These are phyloP conservation scores for Scheffersomyces insectosa DNA, from an alignment of 1,139 yeast genomes.

Conservation along the genomic window DNA sequence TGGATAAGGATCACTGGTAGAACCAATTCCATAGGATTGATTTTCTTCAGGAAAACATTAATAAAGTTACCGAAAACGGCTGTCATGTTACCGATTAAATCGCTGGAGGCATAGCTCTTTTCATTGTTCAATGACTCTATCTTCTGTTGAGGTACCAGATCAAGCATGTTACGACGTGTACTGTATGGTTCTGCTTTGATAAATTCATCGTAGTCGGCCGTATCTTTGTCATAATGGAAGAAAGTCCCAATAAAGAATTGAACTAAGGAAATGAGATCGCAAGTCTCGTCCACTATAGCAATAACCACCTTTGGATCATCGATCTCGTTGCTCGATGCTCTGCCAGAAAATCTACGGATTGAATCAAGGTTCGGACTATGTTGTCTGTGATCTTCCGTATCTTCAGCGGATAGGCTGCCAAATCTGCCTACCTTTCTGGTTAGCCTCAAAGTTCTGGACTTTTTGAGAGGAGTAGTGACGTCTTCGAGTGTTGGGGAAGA, in stretches of 20 bases:
- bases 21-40: constrained; percentile 39
- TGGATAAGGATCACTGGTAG: constrained; percentile 39
- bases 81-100: constrained; percentile 52
- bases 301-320: constrained; percentile 47
- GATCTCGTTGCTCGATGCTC: constrained; percentile 24
- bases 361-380: constrained; percentile 11
- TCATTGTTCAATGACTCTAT: constrained; percentile 13
- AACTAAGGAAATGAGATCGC: constrained; percentile 42
- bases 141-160: constrained; percentile 19
- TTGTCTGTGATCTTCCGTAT: constrained; percentile 7
- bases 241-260: constrained; percentile 66
- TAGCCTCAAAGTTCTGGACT: constrained; percentile 35
- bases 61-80: constrained; percentile 54
- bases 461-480: constrained; percentile 21
- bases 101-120: constrained; percentile 48
- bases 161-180: constrained; percentile 30
- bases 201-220: constrained; percentile 49
- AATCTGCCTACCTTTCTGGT: constrained; percentile 25
- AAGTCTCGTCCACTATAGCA: constrained; percentile 36
- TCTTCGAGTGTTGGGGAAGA: constrained; percentile 13
- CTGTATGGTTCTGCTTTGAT: constrained; percentile 42
- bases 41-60: constrained; percentile 35
- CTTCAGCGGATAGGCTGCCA: constrained; percentile 5
- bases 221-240: constrained; percentile 62
- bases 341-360: constrained; percentile 9